These are phyloP conservation scores for Truncatella angustata DNA, from an alignment of 2,329 filamentous ascomycete species.

Conservation along the genomic window DNA sequence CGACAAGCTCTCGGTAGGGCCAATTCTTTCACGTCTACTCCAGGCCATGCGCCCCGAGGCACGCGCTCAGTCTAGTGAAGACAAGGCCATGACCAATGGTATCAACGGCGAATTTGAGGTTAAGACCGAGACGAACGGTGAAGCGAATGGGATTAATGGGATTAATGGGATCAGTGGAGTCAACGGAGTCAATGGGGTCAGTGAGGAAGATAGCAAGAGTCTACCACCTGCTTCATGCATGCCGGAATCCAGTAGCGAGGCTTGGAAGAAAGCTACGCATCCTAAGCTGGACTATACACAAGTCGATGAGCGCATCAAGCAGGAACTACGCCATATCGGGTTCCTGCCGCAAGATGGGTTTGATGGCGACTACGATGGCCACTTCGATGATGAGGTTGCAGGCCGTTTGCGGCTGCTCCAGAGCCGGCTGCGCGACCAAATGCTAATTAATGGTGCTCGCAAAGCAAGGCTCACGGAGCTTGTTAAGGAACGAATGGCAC, in stretches of 20 bases:
- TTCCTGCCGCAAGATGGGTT: constrained; percentile 69
- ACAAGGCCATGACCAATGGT: constrained; percentile 53
- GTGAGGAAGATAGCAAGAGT: constrained; percentile 39
- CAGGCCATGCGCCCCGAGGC: constrained; percentile 78
- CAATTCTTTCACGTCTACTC: constrained; percentile 78
- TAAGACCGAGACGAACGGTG: constrained; percentile 55
- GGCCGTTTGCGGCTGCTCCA: constrained; percentile 86
- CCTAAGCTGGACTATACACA: constrained; percentile 79
- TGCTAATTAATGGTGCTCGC: constrained; percentile 84
- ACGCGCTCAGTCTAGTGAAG: constrained; percentile 54
- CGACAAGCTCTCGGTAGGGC: constrained; percentile 84
- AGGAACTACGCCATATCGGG: constrained; percentile 87
- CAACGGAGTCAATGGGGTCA: no score
- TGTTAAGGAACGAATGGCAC: constrained; percentile 87
- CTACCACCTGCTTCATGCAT: constrained; percentile 74
- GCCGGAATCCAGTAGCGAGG: constrained; percentile 70
- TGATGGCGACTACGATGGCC: constrained; percentile 78
- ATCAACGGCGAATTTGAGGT: constrained; percentile 38
- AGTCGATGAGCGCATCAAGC: constrained; percentile 86
- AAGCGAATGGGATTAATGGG: constrained; percentile 34
- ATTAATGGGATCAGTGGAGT: constrained; percentile 31
- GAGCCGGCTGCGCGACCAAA: constrained; percentile 75
- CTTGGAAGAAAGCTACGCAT: constrained; percentile 76
- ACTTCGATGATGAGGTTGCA: constrained; percentile 92
- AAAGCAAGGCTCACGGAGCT: constrained; percentile 85